Conservation (phyloP, 2,329 filamentous ascomycete genomes). For the Verticillium longisporum region DNA sequence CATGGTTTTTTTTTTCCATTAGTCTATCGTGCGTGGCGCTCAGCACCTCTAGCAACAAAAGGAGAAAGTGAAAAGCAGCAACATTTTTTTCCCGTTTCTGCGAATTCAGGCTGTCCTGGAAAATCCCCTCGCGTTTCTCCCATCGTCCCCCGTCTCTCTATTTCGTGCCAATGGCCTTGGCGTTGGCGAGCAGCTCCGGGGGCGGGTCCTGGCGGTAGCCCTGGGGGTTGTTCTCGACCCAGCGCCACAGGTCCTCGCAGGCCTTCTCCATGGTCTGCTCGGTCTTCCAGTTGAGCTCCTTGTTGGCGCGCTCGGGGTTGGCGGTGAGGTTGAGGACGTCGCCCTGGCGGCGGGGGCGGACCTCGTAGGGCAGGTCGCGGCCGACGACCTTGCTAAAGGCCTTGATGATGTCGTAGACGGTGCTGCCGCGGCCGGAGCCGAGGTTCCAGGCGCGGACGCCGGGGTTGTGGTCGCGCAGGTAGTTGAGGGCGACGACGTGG, state of each 20-base stretch:
- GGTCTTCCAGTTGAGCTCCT: constrained; percentile 89
- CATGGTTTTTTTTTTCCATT: neutral
- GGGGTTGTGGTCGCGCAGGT: constrained; percentile 75
- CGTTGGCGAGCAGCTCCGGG: constrained; percentile 63
- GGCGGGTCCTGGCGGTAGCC: constrained; percentile 93
- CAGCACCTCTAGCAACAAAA: neutral
- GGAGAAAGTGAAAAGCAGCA: neutral
- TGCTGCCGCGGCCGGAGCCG: constrained; percentile 89
- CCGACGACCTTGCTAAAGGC: constrained; percentile 87
- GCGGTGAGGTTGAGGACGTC: constrained; percentile 94
- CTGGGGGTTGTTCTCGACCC: constrained; percentile 94
- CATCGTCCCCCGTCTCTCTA: neutral
- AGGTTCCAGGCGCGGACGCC: constrained; percentile 96
- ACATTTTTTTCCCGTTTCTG: neutral
- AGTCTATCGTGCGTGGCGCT: neutral
- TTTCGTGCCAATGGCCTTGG: constrained; percentile 31
- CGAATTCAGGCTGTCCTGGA: neutral
- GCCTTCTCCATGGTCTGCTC: constrained; percentile 86
- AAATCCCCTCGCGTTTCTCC: too few species aligned
- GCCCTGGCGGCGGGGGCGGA: constrained; percentile 73
- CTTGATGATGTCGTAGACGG: constrained; percentile 95
- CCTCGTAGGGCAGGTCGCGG: constrained; percentile 77
- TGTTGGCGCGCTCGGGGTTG: constrained; percentile 79
- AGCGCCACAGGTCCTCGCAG: constrained; percentile 90
- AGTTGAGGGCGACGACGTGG: constrained; percentile 83